Evolutionary conservation across 2,329 filamentous ascomycete species (phyloP).

Genomic region (Fusarium bactridioides): DNA sequence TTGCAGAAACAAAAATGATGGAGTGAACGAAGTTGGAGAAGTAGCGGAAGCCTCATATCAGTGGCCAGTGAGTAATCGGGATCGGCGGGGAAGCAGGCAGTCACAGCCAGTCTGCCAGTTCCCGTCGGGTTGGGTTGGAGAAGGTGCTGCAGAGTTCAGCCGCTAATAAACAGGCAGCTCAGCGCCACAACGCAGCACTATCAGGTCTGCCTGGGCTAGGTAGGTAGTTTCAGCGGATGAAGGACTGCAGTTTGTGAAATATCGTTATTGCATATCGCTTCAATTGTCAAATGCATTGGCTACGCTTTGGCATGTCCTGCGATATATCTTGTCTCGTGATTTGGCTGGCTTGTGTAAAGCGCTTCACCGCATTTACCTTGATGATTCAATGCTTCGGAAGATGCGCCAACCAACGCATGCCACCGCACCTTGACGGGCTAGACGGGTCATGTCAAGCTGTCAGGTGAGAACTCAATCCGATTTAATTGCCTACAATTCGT

Average conservation of each 20-base stretch:
- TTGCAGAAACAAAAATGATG: conserved; percentile 13
- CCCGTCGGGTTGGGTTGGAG: neutral
- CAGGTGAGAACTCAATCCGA: neutral
- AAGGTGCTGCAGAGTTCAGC: neutral
- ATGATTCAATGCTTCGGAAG: neutral
- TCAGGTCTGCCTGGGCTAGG: neutral
- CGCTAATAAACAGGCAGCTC: conserved; percentile 19
- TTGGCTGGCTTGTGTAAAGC: neutral
- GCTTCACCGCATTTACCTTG: conserved; percentile 9
- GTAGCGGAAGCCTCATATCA: conserved; percentile 5
- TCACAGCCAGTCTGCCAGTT: neutral
- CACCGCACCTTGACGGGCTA: neutral
- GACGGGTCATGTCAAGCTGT: neutral
- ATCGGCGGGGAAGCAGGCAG: conserved; percentile 19
- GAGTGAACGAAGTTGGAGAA: conserved; percentile 21
- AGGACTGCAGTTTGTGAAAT: neutral
- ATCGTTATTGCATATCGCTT: neutral
- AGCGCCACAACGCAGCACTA: conserved; percentile 7
- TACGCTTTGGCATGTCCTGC: neutral
- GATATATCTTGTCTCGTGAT: neutral
- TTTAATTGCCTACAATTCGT: neutral
- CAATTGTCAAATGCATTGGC: too few relatives aligned
- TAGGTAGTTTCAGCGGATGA: neutral
- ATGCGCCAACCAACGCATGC: neutral
- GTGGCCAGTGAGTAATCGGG: conserved; percentile 1